Evolutionary conservation across 305 asterid genomes (phyloP), one percentile per base, ranked within the genome.

Genomic region (Andrographis paniculata): DNA sequence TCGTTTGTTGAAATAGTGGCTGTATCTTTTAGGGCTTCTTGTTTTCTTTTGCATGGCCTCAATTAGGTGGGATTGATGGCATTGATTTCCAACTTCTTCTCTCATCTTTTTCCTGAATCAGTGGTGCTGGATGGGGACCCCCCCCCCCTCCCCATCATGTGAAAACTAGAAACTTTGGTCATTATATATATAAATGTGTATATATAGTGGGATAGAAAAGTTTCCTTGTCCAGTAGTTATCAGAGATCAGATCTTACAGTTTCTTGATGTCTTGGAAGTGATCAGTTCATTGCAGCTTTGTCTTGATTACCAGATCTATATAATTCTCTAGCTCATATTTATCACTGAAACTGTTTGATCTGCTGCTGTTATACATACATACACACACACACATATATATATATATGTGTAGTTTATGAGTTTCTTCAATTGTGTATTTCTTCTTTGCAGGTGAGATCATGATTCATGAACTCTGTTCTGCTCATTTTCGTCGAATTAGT

Each of bases 61-160:
- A 61, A 76, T 66, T 68, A 57, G 65, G 71, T 57, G 73, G 40
- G 66, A 66, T 65, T 67, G 71, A 68, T 64, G 70, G 66, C 50
- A 51, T 58, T 42, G 48, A 46, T 51, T 56, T 50, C 13, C 56
- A 33, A 57, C 8, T 24, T 55, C 58, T 46, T 36, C 58, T 20
- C 9, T 23, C 58, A 39, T 62, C 51, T 55, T 70, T 69, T 70
- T 69, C 22, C 55, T 60, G 71, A 67, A 60, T 66, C 63, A 54
- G 69, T 69, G 78, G 72, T 51, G 78, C 69, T 49, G 61, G 53
- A 54, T 48, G 70, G 82, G 93, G 62, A 65, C 89, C 94, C 63
- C 79, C 19, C 48, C 47, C 74, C 79, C 62, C 76, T 73, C 71
- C 48, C 21, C 59, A 54, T 58, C 76, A 78, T 62, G 77, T 56